These are phyloP conservation scores for Acrodontium crateriforme DNA, from an alignment of 2,329 filamentous ascomycete species.

Conservation along the genomic window DNA sequence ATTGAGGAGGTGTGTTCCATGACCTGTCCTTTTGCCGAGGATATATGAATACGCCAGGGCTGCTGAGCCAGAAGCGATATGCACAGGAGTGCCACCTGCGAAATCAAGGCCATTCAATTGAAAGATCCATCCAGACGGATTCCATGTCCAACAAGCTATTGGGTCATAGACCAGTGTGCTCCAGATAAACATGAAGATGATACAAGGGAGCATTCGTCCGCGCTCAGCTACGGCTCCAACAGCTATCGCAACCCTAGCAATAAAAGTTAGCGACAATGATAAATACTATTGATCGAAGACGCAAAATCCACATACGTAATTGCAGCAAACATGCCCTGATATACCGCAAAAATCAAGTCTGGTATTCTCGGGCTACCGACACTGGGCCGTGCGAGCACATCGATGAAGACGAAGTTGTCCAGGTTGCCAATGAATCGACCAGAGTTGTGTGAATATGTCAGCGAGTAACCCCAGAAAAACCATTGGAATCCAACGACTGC, in stretches of 20 bases:
- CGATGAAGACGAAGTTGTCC: slow-evolving; percentile 63
- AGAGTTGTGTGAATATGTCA: slow-evolving; percentile 67
- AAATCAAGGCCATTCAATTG: slow-evolving; percentile 74
- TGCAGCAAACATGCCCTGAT: slow-evolving; percentile 77
- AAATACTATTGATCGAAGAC: too few relatives aligned
- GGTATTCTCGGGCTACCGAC: slow-evolving; percentile 61
- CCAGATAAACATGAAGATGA: slow-evolving; percentile 92
- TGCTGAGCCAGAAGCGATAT: slow-evolving; percentile 73
- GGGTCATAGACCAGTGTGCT: slow-evolving; percentile 80
- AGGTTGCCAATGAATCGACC: slow-evolving; percentile 66
- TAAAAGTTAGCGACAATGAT: slow-evolving; percentile 6
- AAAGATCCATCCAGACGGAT: slow-evolving; percentile 65
- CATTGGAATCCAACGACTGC: slow-evolving; percentile 77
- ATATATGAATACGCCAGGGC: slow-evolving; percentile 85
- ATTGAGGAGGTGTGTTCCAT: slow-evolving; percentile 78
- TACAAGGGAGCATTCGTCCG: slow-evolving; percentile 73
- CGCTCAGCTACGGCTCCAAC: slow-evolving; percentile 77
- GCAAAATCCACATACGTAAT: slow-evolving; percentile 42
- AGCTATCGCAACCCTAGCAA: slow-evolving; percentile 57
- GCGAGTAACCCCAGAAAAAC: slow-evolving; percentile 89
- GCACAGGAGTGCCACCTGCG: slow-evolving; percentile 79
- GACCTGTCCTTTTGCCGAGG: slow-evolving; percentile 72
- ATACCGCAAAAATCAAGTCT: slow-evolving; percentile 72
- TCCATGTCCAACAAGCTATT: slow-evolving; percentile 94
- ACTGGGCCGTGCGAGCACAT: slow-evolving; percentile 62